A percentile compares a stretch with the other conserved stretches of the same genome.
Evolutionary conservation across 805 yeast species (phyloP).

Genomic region (Wickerhamiella nectarea): DNA sequence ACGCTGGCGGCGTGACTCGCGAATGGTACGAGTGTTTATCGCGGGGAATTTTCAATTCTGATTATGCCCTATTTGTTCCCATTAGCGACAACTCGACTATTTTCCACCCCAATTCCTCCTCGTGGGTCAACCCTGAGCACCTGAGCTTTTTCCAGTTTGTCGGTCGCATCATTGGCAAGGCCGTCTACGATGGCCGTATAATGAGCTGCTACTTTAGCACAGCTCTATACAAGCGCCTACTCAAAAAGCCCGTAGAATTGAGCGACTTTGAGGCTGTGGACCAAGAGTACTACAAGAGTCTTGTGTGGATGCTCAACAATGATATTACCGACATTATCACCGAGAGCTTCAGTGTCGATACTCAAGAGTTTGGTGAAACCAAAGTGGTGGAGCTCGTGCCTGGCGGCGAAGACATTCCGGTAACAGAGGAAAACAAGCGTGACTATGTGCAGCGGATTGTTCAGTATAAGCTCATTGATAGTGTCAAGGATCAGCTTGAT

Average conservation of each 20-base stretch:
- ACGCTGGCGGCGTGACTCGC: slow-evolving; percentile 95
- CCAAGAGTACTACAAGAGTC: slow-evolving; percentile 78
- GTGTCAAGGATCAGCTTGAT: slow-evolving; percentile 79
- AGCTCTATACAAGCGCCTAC: slow-evolving; percentile 79
- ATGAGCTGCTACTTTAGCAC: slow-evolving; percentile 91
- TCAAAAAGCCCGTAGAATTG: slow-evolving; percentile 67
- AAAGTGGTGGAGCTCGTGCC: slow-evolving; percentile 71
- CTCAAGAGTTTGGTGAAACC: slow-evolving; percentile 87
- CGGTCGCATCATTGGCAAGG: slow-evolving; percentile 89
- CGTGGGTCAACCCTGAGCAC: slow-evolving; percentile 88
- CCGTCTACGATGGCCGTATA: slow-evolving; percentile 72
- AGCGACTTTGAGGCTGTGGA: slow-evolving; percentile 93
- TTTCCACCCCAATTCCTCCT: slow-evolving; percentile 87
- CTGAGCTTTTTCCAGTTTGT: slow-evolving; percentile 84
- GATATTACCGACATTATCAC: slow-evolving; percentile 91
- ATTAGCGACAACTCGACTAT: slow-evolving; percentile 87
- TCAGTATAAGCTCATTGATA: slow-evolving; percentile 68
- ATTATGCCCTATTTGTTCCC: slow-evolving; percentile 81
- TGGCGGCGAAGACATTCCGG: slow-evolving; percentile 69
- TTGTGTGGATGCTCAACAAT: slow-evolving; percentile 92
- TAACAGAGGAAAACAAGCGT: slow-evolving; percentile 78
- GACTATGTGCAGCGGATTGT: slow-evolving; percentile 80
- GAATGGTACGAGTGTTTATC: slow-evolving; percentile 96
- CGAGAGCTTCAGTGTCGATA: slow-evolving; percentile 85
- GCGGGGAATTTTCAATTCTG: slow-evolving; percentile 91